These are phyloP conservation scores for Holtermanniella nyarrowii DNA, from an alignment of 768 basidiomycete species.

Conservation along the genomic window DNA sequence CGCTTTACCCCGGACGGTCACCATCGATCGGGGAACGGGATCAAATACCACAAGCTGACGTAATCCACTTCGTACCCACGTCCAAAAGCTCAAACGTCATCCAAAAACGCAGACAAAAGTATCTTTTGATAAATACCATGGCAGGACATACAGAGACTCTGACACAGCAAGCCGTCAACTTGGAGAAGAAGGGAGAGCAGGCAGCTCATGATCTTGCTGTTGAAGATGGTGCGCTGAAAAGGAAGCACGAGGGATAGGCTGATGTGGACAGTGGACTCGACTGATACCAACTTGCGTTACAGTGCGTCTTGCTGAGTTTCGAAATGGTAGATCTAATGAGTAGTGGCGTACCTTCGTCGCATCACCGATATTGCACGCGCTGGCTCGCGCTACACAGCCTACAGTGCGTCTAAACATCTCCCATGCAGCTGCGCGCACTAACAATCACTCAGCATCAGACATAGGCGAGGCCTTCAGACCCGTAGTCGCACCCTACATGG, in stretches of 20 bases:
- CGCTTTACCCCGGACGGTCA: too few species aligned
- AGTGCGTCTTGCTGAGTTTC: conserved; percentile 13
- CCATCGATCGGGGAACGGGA: too few species aligned
- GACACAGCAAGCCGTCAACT: conserved; percentile 4
- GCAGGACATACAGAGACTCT: not conserved
- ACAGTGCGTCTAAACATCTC: conserved; percentile 17
- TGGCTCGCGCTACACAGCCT: conserved; percentile 38
- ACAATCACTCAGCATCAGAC: conserved; percentile 24
- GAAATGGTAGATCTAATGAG: not conserved
- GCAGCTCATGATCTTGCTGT: conserved; percentile 28
- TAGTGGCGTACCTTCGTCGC: conserved; percentile 40
- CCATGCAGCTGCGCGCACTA: not conserved
- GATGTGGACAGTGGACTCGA: conserved; percentile 31
- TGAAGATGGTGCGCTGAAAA: conserved; percentile 15
- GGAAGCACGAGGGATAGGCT: not conserved
- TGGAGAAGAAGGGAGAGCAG: conserved; percentile 21
- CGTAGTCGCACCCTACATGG: conserved; percentile 35
- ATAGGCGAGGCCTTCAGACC: conserved; percentile 41
- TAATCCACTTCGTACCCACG: too few species aligned
- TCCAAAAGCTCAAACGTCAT: too few species aligned
- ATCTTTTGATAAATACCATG: too few species aligned
- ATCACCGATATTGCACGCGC: conserved; percentile 36
- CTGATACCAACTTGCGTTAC: conserved; percentile 38
- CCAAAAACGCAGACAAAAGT: too few species aligned
- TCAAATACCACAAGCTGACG: too few species aligned